Evolutionary conservation across 2,329 filamentous ascomycete genomes (phyloP), one percentile per base, ranked within the genome.

Genomic region (Thyridium curvatum): DNA sequence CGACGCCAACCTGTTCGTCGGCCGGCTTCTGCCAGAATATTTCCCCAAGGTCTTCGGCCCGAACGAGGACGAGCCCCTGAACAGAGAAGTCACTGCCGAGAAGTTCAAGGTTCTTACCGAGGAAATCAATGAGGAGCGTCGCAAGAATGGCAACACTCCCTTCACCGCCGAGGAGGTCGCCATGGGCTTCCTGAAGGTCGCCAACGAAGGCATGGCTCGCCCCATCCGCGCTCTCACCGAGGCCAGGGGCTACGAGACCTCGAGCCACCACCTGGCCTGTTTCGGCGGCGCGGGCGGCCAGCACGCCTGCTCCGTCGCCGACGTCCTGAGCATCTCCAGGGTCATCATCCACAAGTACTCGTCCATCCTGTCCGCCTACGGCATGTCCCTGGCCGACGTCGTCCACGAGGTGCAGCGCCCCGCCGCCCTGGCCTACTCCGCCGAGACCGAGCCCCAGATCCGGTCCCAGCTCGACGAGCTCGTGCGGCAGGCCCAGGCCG

Each of bases 11-110:
- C 60, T 94, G 4, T 87, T 87, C 50, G 75, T 95, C 1, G 89
- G 89, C 0, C 75, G 89, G 32, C 66, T 96, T 2, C 62, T 95
- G 1, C 89, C 89, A 0, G 86, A 93, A 45, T 94, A 91, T 67
- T 95, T 95, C 53, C 89, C 89, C 0, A 91, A 90, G 58, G 95
- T 96, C 42, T 95, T 96, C 50, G 90, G 90, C 34, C 84, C 86
- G 58, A 84, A 90, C 30, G 89, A 95, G 56, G 72, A 94, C 39
- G 77, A 91, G 57, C 82, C 81, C 0, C 62, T 96, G 2, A 88
- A 95, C 54, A 68, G 77, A 1, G 74, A 84, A 43, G 84, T 85
- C 1, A 94, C 86, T 50, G 75, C 80, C 55, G 81, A 76, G 51
- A 72, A 86, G 1, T 85, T 95, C 43, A 72, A 84, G 46, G 81